Conservation (phyloP, 306 rosid species). For the Cucumis sativus region DNA sequence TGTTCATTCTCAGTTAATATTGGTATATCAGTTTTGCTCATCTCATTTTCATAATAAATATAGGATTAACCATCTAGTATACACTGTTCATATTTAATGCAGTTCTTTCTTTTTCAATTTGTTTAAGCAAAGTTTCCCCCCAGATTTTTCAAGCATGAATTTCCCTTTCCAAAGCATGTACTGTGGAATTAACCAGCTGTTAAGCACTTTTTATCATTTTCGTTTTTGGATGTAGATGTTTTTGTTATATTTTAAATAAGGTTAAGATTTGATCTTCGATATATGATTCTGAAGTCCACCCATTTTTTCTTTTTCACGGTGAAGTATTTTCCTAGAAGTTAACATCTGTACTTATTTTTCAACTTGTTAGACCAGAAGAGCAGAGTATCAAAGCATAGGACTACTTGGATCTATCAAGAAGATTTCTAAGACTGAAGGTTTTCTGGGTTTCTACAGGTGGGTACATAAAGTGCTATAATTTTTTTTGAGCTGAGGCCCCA, state of each 20-base stretch:
- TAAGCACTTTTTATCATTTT: background rate
- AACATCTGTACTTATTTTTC: background rate
- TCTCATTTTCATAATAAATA: background rate
- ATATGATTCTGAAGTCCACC: background rate
- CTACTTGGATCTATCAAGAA: conserved; percentile 45
- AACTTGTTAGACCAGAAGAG: conserved; percentile 57
- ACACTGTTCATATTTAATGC: background rate
- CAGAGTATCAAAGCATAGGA: conserved; percentile 68
- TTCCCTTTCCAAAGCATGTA: background rate
- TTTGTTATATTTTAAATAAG: background rate
- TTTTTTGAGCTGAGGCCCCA: background rate
- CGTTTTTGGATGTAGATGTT: background rate
- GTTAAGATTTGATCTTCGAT: background rate
- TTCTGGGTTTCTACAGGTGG: conserved; percentile 73
- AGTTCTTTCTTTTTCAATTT: background rate
- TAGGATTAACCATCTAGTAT: background rate
- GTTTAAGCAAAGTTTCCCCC: background rate
- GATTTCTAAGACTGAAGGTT: conserved; percentile 71
- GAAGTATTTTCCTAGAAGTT: background rate
- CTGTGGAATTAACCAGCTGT: background rate
- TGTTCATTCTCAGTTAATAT: background rate
- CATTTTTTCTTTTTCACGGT: background rate
- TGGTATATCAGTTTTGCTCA: background rate
- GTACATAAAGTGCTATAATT: background rate
- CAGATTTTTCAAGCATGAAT: background rate